Evolutionary conservation across 306 rosid species (phyloP).

Genomic region (Fragaria ananassa): DNA sequence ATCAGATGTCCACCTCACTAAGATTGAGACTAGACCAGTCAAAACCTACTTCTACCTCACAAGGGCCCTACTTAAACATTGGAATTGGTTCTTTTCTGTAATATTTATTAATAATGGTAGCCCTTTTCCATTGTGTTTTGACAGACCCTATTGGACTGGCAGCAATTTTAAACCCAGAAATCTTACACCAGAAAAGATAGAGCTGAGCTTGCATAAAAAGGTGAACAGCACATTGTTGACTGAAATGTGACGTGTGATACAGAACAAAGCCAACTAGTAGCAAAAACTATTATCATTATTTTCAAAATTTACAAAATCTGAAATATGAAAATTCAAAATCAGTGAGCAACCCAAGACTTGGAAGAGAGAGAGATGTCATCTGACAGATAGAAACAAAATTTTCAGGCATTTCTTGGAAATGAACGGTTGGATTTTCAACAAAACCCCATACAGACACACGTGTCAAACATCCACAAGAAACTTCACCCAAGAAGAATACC

Average conservation of each 20-base stretch:
- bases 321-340: not conserved
- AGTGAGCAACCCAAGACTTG: conserved; percentile 27
- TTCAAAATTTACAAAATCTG: not conserved
- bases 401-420: not conserved
- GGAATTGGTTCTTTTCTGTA: not conserved
- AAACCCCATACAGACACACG: conserved; percentile 26
- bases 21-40: not conserved
- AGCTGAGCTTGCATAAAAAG: not conserved
- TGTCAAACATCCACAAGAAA: conserved; percentile 14
- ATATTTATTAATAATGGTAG: not conserved
- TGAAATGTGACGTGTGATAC: not conserved
- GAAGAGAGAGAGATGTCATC: not conserved
- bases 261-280: not conserved
- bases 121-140: not conserved
- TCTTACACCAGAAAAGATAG: not conserved
- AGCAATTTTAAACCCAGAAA: not conserved
- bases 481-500: not conserved
- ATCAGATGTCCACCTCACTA: not conserved
- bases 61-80: not conserved
- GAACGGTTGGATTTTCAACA: conserved; percentile 12
- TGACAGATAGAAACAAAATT: not conserved
- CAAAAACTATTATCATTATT: not conserved
- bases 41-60: not conserved
- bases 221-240: not conserved
- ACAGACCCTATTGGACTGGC: not conserved